Percentiles rank a stretch among this genome's conserved stretches.
phyloP scores from a whole-genome alignment of 176 grass and related monocot species.

The Rhynchospora tenuis region DNA sequence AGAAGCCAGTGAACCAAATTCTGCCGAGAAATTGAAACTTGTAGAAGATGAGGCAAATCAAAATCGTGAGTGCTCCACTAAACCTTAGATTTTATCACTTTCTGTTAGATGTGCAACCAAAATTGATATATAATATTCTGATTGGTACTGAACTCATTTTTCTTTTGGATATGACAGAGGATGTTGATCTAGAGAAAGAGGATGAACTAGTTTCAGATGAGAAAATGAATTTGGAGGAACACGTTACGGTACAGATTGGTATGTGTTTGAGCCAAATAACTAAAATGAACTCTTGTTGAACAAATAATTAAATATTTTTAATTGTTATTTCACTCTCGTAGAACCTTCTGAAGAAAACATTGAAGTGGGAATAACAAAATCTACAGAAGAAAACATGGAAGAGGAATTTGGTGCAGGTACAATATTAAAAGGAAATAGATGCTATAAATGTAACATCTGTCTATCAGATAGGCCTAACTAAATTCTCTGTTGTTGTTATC shows the following conservation, averaged over 20 bases:
- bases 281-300: not conserved
- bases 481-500: not conserved
- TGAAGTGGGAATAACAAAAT: not conserved
- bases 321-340: not conserved
- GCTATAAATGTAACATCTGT: not conserved
- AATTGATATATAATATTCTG: not conserved
- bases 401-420: not conserved
- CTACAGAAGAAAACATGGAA: not conserved
- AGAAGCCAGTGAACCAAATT: not conserved
- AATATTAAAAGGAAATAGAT: not conserved
- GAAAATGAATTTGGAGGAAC: not conserved
- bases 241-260: not conserved
- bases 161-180: not conserved
- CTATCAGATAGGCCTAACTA: not conserved
- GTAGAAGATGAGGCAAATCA: not conserved
- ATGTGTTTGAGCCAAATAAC: not conserved
- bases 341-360: too few species aligned
- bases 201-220: conserved; percentile 10
- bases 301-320: not conserved
- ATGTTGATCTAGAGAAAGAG: not conserved
- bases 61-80: not conserved
- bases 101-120: not conserved
- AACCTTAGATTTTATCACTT: not conserved
- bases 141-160: not conserved
- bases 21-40: not conserved